Conservation (phyloP, 805 yeast genomes). For the Wickerhamomyces queroliae region DNA sequence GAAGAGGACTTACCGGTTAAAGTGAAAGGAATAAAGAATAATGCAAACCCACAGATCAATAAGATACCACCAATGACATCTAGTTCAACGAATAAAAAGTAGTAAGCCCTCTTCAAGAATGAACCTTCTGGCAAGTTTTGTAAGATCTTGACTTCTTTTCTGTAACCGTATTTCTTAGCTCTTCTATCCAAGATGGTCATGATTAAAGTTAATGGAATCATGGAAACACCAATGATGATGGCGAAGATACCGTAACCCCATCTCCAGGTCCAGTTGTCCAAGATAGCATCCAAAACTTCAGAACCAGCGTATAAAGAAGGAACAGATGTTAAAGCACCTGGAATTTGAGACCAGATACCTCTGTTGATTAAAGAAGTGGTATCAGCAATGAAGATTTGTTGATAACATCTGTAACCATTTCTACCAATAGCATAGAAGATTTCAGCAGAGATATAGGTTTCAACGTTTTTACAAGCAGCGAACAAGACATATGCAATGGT, state of each 20-base stretch:
- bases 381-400: slow-evolving; percentile 32
- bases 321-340: slow-evolving; percentile 26
- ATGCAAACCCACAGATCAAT: slow-evolving; percentile 16
- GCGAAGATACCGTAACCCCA: slow-evolving; percentile 45
- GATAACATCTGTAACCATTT: slow-evolving; percentile 30
- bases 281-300: slow-evolving; percentile 22
- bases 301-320: slow-evolving; percentile 25
- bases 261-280: slow-evolving; percentile 37
- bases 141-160: slow-evolving; percentile 8
- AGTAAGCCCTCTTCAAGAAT: slow-evolving; percentile 7
- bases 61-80: slow-evolving; percentile 21
- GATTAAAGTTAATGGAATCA: slow-evolving; percentile 14
- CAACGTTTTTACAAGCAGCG: slow-evolving; percentile 28
- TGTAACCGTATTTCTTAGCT: slow-evolving; percentile 9
- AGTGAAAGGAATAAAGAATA: slow-evolving; percentile 24
- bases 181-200: slow-evolving; percentile 21
- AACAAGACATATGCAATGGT: slow-evolving; percentile 28
- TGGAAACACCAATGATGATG: slow-evolving; percentile 25
- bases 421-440: slow-evolving; percentile 32
- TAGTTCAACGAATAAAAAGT: slow-evolving; percentile 14
- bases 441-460: slow-evolving; percentile 28
- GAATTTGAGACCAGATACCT: slow-evolving; percentile 31
- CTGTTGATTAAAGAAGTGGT: slow-evolving; percentile 33
- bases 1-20: slow-evolving; percentile 20
- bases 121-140: slow-evolving; percentile 14